Evolutionary conservation across 768 basidiomycete species (phyloP), one percentile per base, ranked within the genome.

Genomic region (Agaricus subrufescens): DNA sequence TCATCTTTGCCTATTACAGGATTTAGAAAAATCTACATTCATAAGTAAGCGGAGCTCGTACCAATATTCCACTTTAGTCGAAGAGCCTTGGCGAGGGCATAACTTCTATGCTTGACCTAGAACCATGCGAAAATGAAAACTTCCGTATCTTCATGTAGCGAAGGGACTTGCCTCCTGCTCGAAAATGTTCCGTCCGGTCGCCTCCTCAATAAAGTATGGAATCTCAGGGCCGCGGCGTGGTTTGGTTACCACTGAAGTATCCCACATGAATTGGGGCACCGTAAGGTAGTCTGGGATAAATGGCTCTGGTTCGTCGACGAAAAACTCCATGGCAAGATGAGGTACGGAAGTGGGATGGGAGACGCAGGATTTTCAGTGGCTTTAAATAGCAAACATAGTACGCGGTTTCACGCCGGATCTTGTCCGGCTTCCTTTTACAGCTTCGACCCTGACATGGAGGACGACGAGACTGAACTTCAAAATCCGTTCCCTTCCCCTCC

Each of bases 401-500:
- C 52, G 3, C 26, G 7, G 26, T 14, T 15, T 38, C 48, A 45
- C 39, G 23, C n/a, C 61, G 58, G 56, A 60, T 62, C 56, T 61
- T 54, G 52, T 14, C 37, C 30, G 37, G 12, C 53, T 47, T 39
- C 57, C 53, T 34, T 40, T 47, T 54, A 46, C 31, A 50, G 49
- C 59, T 34, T 34, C 34, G 7, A 60, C 57, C 42, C 54, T 52
- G 45, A 54, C 59, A 85, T 85, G 82, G 83, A 86, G 64, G 86
- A 89, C 57, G 85, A 90, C 59, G 86, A 86, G 54, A 78, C 84
- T 54, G 89, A 91, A 62, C 75, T 92, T 46, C 82, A 87, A 63
- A 92, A 91, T 69, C 91, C 89, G 9, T 96, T 95, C 67, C 94
- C 94, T 26, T 89, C 89, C 4, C 93, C 93, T 0, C 91, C 93